Conservation (phyloP, 306 rosid genomes). For the Cyamopsis tetragonoloba region DNA sequence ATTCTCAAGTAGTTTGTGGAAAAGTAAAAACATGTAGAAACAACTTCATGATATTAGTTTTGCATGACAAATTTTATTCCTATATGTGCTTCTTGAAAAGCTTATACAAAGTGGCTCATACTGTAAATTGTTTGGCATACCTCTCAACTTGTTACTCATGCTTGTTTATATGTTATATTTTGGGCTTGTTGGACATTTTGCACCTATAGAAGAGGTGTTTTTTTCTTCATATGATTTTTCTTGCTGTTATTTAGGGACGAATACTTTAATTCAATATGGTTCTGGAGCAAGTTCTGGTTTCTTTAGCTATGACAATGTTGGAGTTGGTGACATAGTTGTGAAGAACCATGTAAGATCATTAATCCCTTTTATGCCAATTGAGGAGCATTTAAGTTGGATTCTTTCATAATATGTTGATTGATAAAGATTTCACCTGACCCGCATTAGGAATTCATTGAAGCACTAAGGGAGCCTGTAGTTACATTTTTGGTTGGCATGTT, state of each 20-base stretch:
- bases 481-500: conserved; percentile 74
- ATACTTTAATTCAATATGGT: conserved; percentile 85
- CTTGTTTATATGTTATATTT: conserved; percentile 9
- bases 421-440: not conserved
- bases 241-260: conserved; percentile 48
- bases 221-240: not conserved
- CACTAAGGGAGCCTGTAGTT: conserved; percentile 67
- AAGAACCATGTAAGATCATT: conserved; percentile 61
- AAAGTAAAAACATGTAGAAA: no score
- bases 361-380: not conserved
- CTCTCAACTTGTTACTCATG: not conserved
- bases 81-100: no score
- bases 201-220: not conserved
- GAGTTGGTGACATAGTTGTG: conserved; percentile 65
- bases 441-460: conserved; percentile 83
- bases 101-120: no score
- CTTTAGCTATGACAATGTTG: conserved; percentile 71
- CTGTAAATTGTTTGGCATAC: not conserved
- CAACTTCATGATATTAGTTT: no score
- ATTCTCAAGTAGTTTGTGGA: no score
- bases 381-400: not conserved
- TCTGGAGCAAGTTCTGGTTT: conserved; percentile 82
- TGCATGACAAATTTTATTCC: no score
- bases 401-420: conserved; percentile 1
- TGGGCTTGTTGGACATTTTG: not conserved